Evolutionary conservation across 371 early-diverging fungal species (phyloP), one percentile per base, ranked within the genome.

Genomic region (Saksenaea oblongispora): DNA sequence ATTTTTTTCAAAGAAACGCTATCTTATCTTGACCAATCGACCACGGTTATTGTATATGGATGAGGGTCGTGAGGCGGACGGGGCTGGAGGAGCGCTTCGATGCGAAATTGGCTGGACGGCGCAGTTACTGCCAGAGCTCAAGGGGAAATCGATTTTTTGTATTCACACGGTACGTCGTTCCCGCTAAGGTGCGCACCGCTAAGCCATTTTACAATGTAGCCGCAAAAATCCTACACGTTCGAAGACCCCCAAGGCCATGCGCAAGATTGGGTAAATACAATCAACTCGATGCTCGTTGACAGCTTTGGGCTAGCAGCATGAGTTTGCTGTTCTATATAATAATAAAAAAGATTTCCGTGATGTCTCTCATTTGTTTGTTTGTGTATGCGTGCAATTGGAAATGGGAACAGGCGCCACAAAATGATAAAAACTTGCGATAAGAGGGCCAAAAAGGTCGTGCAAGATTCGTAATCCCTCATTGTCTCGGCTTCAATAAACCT

Each of bases 21-120:
- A 84, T 31, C 63, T 93, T 60, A 76, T 91, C 10, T 68, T 93
- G 39, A 91, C 92, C 1, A 89, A 91, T 64, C 63, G 79, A 28
- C 91, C 92, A 24, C 78, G 93, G 7, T 68, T 93, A 24, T 60
- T 87, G 3, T 90, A 91, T 63, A 77, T 87, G 58, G 91, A 91
- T 58, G 84, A 87, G 61, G 82, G 81, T 15, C 75, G 76, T 57
- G 78, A 67, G 9, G 56, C 64, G 24, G 67, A 73, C 26, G 73
- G 71, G 28, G 37, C 76, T 11, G 78, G 76, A 15, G 78, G 80
- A 15, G 44, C 65, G 27, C 35, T 79, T 24, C 60, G 70, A 24
- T 83, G 84, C 26, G 89, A 89, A 64, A 87, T 91, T 44, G 67
- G 79, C 24, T 87, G 87, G 83, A 78, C 77, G 0, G 66, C 82